A percentile compares a stretch with the other conserved stretches of the same genome.
Evolutionary conservation across 192 early-diverging fungal species (phyloP).

Genomic region (Coemansia sp.): DNA sequence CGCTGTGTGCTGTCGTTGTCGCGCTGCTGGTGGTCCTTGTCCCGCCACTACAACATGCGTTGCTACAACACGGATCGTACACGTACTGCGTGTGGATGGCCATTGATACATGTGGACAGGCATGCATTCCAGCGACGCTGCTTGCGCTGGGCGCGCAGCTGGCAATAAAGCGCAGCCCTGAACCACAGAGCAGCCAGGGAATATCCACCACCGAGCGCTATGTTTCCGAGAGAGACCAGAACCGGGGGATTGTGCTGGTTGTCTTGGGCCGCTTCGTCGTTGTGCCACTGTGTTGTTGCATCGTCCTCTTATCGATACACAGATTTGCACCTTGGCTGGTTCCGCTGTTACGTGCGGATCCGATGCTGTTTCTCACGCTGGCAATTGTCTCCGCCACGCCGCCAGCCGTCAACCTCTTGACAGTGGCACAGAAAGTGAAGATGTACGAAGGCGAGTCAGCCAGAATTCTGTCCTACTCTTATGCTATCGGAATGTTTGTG

Average conservation of each 20-base stretch:
- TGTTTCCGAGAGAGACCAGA: conserved; percentile 18
- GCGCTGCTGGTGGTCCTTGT: conserved; percentile 23
- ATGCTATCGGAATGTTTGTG: conserved; percentile 41
- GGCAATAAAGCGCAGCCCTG: conserved; percentile 5
- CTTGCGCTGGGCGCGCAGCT: conserved; percentile 71
- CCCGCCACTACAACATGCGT: conserved; percentile 17
- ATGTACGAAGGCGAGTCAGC: conserved; percentile 68
- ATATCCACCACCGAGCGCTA: not conserved
- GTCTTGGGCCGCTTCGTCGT: conserved; percentile 46
- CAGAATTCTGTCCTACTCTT: conserved; percentile 63
- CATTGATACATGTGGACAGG: conserved; percentile 66
- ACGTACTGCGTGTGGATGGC: conserved; percentile 38
- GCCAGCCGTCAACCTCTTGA: conserved; percentile 67
- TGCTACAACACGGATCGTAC: conserved; percentile 27
- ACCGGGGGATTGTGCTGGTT: conserved; percentile 28
- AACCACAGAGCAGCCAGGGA: not conserved
- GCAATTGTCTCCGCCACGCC: conserved; percentile 63
- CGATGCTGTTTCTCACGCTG: conserved; percentile 61
- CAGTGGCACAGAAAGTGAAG: conserved; percentile 64
- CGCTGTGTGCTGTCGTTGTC: conserved; percentile 16
- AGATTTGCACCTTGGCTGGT: conserved; percentile 32
- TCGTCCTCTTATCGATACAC: conserved; percentile 30
- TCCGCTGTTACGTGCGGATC: conserved; percentile 55
- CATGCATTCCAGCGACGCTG: conserved; percentile 71
- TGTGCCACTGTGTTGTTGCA: conserved; percentile 30